Base-by-base conservation (phyloP, 352 stramenopile species). In the Globisporangium solare region DNA sequence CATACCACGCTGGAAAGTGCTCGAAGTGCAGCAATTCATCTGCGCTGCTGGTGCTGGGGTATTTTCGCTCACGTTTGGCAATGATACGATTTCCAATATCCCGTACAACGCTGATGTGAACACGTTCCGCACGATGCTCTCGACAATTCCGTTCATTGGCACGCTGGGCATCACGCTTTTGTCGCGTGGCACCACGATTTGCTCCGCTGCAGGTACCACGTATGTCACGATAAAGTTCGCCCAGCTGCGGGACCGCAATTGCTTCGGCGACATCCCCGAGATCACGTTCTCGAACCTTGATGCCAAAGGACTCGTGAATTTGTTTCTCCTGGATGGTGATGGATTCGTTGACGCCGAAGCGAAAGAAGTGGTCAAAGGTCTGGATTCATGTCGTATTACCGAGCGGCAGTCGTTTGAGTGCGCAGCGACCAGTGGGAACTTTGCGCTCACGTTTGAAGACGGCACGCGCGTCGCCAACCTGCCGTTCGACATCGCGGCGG, bases 21-120 rank as follows among this genome's bases (percentile, higher is more conserved):
- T 86, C 39, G 82, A 92, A 63, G 75, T 88, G 21, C 82, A 92
- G 56, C 76, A 85, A 41, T 92, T 92, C 52, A 87, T 89, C 39
- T 92, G 82, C 51, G 80, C 80, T 7, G 82, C 82, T 0, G 76
- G 88, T 56, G 63, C 67, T 0, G 82, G 79, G 0, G 56, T 70
- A 17, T 87, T 90, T n/a, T 65, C 74, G 6, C 54, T 90, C 49
- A 85, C 68, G 6, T 81, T 89, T 43, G 70, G 54, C 31, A 77
- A 78, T 47, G 41, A 82, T 27, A 87, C 77, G 2, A 61, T 92
- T 24, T 57, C 66, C 5, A 71, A 67, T 32, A 86, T 89, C 43
- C 79, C 82, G 17, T 86, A 66, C 58, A 85, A 79, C 17, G 63
- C 71, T 3, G 76, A 89, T 47, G 43, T 66, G 17, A 85, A 82